Percentiles rank a stretch among this genome's conserved stretches.
Conservation (phyloP, 1,284 basidiomycete genomes). For the Sutorius eximius region DNA sequence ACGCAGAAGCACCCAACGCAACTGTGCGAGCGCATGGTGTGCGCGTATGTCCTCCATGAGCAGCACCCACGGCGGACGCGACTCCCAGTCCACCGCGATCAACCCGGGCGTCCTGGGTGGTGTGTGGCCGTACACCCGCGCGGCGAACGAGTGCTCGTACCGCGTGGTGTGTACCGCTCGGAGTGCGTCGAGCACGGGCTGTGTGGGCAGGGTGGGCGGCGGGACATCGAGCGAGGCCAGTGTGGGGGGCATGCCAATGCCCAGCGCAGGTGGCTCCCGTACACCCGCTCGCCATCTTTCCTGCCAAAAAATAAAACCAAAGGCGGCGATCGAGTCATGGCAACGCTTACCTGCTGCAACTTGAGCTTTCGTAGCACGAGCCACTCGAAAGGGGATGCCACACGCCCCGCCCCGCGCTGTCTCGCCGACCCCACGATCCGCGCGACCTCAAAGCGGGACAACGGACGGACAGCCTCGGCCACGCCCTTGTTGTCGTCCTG, state of each 20-base stretch:
- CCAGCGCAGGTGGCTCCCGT: neutral
- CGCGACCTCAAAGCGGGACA: constrained; percentile 28
- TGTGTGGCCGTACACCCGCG: constrained; percentile 50
- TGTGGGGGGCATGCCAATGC: constrained; percentile 2
- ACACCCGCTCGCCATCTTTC: constrained; percentile 38
- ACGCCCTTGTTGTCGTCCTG: constrained; percentile 15
- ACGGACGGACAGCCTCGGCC: constrained; percentile 25
- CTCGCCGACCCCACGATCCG: constrained; percentile 20
- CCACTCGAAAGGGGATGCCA: constrained; percentile 33
- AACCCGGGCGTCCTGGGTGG: constrained; percentile 31
- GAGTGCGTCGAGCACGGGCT: constrained; percentile 53
- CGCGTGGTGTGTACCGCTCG: constrained; percentile 57
- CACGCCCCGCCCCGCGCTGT: neutral
- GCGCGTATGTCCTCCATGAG: constrained; percentile 69
- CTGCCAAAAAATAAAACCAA: constrained; percentile 21
- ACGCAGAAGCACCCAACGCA: constrained; percentile 3
- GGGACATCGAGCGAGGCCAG: constrained; percentile 23
- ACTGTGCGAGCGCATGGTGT: constrained; percentile 63
- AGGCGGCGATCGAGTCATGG: neutral
- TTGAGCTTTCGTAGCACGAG: constrained; percentile 50
- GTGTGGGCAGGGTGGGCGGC: constrained; percentile 34
- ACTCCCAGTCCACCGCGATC: constrained; percentile 70
- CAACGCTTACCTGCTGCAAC: constrained; percentile 40
- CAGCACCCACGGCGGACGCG: constrained; percentile 65
- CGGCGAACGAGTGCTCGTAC: constrained; percentile 62